Evolutionary conservation across 2,329 filamentous ascomycete species (phyloP), one percentile per base, ranked within the genome.

Genomic region (Reticulascus tulasneorum): DNA sequence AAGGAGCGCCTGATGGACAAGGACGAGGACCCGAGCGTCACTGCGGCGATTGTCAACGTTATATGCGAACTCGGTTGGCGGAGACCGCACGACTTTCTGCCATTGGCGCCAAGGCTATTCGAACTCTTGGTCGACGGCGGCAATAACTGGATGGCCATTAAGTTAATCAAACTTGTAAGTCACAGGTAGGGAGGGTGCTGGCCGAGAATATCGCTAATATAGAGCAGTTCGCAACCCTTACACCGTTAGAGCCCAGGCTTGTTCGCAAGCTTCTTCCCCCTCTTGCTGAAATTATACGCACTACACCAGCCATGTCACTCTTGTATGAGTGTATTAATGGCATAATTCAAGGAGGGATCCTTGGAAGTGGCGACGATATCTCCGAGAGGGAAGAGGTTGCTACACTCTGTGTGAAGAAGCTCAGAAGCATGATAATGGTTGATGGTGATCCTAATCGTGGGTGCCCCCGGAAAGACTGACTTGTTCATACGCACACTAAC

Each of bases 121-220:
- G 90, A 96, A 55, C 73, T 98, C 13, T 69, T 98, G 18, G 90
- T 96, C 10, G 85, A 94, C 42, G 84, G 89, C 37, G 85, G 85
- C 23, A 97, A 98, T 62, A 98, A 98, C 62, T 98, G 93, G 93
- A 97, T 98, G 91, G 90, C 90, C 40, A 98, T 98, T 58, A 98
- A 98, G 60, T 79, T 98, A 45, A 97, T 98, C 59, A 98, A 98
- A 64, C 75, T 98, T 45, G 87, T 91, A 60, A 48, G 77, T 66
- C 22, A 37, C 11, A 16, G 7, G 13, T 16, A 17, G 12, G 8
- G n/a, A 12, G 16, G 7, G 4, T 3, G 9, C 9, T 5, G 15
- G 5, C n/a, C n/a, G n/a, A n/a, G n/a, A n/a, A n/a, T n/a, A n/a
- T n/a, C n/a, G n/a, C n/a, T n/a, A n/a, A n/a, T n/a, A n/a, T n/a